Percentiles rank a stretch among this genome's conserved stretches.
These are phyloP conservation scores for Tillandsia leiboldiana DNA, from an alignment of 176 grass and related monocot genomes.

Conservation along the genomic window DNA sequence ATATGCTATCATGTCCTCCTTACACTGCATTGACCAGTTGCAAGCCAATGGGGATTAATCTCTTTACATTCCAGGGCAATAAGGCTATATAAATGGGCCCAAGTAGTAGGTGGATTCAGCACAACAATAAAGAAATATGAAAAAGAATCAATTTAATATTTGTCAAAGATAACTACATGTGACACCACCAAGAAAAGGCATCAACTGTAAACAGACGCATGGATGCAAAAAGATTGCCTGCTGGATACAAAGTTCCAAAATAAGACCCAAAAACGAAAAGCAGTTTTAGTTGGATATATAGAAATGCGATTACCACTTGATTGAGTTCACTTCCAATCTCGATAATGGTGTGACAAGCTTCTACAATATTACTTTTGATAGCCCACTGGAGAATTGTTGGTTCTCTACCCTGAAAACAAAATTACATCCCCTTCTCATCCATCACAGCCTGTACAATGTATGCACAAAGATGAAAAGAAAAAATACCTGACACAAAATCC, in stretches of 20 bases:
- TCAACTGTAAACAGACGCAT: not conserved
- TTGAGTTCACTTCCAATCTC: slow-evolving; percentile 12
- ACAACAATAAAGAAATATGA: too few species aligned
- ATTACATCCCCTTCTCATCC: not conserved
- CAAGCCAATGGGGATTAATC: too few species aligned
- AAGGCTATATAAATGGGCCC: too few species aligned
- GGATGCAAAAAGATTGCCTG: not conserved
- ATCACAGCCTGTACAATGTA: not conserved
- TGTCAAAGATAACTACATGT: not conserved
- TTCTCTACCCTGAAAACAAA: slow-evolving; percentile 18
- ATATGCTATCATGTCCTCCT: too few species aligned
- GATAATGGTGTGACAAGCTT: slow-evolving; percentile 8
- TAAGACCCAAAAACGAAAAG: not conserved
- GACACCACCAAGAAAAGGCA: not conserved
- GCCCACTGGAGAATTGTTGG: slow-evolving; percentile 5
- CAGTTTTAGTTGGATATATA: not conserved
- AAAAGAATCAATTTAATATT: too few species aligned
- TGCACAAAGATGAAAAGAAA: not conserved
- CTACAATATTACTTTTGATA: slow-evolving; percentile 5
- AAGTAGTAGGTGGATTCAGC: too few species aligned
- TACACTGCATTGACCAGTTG: too few species aligned
- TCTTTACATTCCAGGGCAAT: too few species aligned
- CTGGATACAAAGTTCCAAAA: not conserved
- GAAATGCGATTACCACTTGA: slow-evolving; percentile 1
- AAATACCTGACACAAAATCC: slow-evolving; percentile 18